Conservation (phyloP, 1,284 basidiomycete genomes). For the Ustilago crameri region DNA sequence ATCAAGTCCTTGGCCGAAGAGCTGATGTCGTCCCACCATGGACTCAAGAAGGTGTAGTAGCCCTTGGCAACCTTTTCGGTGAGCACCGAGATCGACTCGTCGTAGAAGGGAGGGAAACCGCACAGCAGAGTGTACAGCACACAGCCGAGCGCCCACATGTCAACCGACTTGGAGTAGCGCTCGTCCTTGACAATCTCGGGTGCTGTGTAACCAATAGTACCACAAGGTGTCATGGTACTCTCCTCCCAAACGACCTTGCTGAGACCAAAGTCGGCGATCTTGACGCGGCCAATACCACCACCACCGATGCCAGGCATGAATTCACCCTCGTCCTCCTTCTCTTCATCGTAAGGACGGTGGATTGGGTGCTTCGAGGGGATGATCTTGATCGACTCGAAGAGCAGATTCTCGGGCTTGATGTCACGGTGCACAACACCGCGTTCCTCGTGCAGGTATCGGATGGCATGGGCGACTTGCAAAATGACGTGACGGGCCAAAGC, state of each 20-base stretch:
- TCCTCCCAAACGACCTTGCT: slow-evolving; percentile 99
- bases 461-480: slow-evolving; percentile 93
- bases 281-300: slow-evolving; percentile 96
- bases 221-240: slow-evolving; percentile 98
- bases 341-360: slow-evolving; percentile 88
- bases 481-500: slow-evolving; percentile 82
- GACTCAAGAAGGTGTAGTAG: slow-evolving; percentile 97
- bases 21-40: slow-evolving; percentile 99
- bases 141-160: slow-evolving; percentile 99
- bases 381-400: slow-evolving; percentile 94
- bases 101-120: slow-evolving; percentile 97
- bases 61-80: slow-evolving; percentile 98
- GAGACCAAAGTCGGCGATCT: slow-evolving; percentile 98
- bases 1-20: slow-evolving; percentile 92
- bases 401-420: slow-evolving; percentile 97
- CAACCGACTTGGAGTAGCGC: slow-evolving; percentile 96
- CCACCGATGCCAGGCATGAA: slow-evolving; percentile 91
- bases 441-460: slow-evolving; percentile 96
- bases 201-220: slow-evolving; percentile 98
- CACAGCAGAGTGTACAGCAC: slow-evolving; percentile 98
- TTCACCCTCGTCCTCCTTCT: slow-evolving; percentile 98
- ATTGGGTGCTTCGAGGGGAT: slow-evolving; percentile 83
- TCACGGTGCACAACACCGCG: slow-evolving; percentile 97
- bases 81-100: slow-evolving; percentile 96
- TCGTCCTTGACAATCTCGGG: slow-evolving; percentile 99